Evolutionary conservation across 2,329 filamentous ascomycete genomes (phyloP).

Genomic region (Aureobasidium sp.): DNA sequence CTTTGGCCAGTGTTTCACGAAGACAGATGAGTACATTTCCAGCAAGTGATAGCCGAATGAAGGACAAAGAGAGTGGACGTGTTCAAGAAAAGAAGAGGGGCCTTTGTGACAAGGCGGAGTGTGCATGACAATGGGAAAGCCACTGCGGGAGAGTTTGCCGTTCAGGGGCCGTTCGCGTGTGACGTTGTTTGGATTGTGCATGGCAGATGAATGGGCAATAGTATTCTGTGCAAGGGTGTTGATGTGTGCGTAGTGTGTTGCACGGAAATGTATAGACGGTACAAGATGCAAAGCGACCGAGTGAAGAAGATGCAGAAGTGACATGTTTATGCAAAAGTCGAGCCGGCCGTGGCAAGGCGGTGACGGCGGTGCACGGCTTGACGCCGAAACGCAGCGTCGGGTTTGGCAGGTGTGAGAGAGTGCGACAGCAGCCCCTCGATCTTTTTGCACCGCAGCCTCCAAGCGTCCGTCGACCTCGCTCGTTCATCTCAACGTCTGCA

Average conservation of each 20-base stretch:
- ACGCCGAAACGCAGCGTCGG: background rate
- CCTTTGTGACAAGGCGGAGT: background rate
- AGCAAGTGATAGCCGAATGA: background rate
- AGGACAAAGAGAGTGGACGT: background rate
- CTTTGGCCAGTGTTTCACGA: background rate
- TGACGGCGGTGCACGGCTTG: background rate
- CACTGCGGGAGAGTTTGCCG: background rate
- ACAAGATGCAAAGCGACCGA: background rate
- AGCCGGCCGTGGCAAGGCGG: background rate
- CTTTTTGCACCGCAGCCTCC: background rate
- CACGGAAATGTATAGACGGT: background rate
- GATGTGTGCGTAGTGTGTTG: background rate
- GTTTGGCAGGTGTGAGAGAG: background rate
- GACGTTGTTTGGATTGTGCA: background rate
- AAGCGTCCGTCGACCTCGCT: background rate
- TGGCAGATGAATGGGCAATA: background rate
- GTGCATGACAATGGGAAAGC: background rate
- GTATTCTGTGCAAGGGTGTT: background rate
- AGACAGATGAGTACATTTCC: background rate
- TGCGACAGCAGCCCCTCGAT: constrained; percentile 4
- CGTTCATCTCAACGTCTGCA: constrained; percentile 1
- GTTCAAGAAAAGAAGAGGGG: background rate
- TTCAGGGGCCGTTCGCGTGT: constrained; percentile 8
- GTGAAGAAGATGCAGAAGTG: background rate
- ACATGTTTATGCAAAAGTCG: background rate